Evolutionary conservation across 202 grass and related monocot genomes (phyloP).

Genomic region (Schoenoplectus tabernaemontani): DNA sequence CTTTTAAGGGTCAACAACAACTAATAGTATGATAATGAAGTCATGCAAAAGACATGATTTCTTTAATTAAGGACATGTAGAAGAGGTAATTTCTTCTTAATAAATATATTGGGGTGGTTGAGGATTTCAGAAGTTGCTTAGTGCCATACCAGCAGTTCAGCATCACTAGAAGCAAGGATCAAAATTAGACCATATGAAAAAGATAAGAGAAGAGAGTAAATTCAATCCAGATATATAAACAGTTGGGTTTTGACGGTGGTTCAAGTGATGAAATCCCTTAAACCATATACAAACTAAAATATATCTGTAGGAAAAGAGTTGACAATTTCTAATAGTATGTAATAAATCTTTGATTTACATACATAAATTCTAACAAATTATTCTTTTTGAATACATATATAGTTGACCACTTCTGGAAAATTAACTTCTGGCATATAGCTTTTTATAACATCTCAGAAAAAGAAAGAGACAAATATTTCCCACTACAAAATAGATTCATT

Average conservation of each 20-base stretch:
- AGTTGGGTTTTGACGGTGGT: background rate
- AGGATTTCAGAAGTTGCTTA: background rate
- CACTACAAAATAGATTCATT: background rate
- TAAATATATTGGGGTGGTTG: background rate
- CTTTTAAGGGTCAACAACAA: background rate
- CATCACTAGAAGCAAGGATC: too few species aligned
- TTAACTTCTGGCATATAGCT: background rate
- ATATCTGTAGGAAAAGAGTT: background rate
- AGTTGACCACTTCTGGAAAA: background rate
- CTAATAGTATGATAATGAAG: background rate
- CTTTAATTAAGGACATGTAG: background rate
- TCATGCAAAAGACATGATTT: background rate
- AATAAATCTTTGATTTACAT: background rate
- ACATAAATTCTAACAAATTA: conserved; percentile 2
- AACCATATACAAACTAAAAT: background rate
- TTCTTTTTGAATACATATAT: background rate
- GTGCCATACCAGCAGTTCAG: background rate
- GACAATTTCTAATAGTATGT: background rate
- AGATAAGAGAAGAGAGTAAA: background rate
- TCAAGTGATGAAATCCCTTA: background rate
- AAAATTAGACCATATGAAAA: background rate
- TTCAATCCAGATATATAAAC: background rate
- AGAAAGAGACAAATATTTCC: background rate
- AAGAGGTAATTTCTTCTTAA: background rate
- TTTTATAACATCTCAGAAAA: background rate